phyloP scores from a whole-genome alignment of 1,284 basidiomycete genomes.

The Tilletiopsis washingtonensis region DNA sequence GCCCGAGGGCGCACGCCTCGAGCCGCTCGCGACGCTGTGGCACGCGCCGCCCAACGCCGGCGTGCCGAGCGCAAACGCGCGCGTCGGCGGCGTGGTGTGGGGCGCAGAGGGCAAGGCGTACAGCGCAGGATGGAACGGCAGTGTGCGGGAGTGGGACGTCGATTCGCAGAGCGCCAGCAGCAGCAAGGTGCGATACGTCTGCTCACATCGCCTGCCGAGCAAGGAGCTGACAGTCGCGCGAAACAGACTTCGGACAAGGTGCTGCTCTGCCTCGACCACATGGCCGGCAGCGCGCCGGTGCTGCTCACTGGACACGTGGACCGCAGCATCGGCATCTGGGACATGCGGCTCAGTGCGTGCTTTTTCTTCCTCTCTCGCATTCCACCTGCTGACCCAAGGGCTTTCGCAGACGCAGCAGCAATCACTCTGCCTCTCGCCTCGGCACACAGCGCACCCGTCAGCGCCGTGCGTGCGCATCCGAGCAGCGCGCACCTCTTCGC shows the following conservation, averaged over 20 bases:
- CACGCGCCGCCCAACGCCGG: not conserved
- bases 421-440: conserved; percentile 11
- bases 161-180: conserved; percentile 12
- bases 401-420: not conserved
- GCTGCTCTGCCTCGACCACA: conserved; percentile 25
- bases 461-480: conserved; percentile 23
- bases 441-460: conserved; percentile 30
- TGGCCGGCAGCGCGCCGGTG: conserved; percentile 5
- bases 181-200: too few relatives aligned
- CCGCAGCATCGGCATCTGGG: conserved; percentile 36
- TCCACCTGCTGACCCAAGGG: not conserved
- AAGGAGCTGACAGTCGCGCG: too few relatives aligned
- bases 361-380: not conserved
- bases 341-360: conserved; percentile 21
- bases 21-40: not conserved
- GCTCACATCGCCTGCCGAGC: too few relatives aligned
- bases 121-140: conserved; percentile 37
- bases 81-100: conserved; percentile 23
- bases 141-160: conserved; percentile 37
- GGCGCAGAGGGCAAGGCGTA: conserved; percentile 13
- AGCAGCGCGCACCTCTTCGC: conserved; percentile 24
- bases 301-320: conserved; percentile 33
- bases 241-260: conserved; percentile 23
- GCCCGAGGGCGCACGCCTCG: not conserved
- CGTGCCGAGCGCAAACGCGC: conserved; percentile 22